Percentiles rank a stretch among this genome's conserved stretches.
phyloP scores from a whole-genome alignment of 2,329 filamentous ascomycete species.

The Colletotrichum sp. region DNA sequence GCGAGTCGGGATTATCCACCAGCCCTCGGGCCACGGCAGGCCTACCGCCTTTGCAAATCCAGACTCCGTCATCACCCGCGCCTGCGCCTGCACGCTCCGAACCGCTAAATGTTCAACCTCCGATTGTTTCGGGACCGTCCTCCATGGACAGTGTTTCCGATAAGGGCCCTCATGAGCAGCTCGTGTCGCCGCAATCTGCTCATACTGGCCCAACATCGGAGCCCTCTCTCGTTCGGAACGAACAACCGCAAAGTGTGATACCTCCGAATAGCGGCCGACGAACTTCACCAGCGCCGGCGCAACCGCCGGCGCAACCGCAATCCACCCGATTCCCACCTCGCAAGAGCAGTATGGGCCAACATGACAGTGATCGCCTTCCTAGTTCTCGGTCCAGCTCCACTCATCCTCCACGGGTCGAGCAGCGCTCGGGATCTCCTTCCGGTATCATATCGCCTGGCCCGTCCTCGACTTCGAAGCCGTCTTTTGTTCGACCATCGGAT shows the following conservation, averaged over 20 bases:
- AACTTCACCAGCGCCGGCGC: conserved; percentile 17
- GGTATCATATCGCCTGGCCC: conserved; percentile 36
- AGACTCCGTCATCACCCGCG: conserved; percentile 27
- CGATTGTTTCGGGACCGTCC: neutral
- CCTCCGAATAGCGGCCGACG: conserved; percentile 7
- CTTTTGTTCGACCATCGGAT: conserved; percentile 76
- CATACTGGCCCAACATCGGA: conserved; percentile 4
- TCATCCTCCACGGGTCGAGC: conserved; percentile 36
- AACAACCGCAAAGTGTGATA: neutral
- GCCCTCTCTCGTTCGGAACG: conserved; percentile 5
- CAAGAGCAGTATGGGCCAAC: conserved; percentile 65
- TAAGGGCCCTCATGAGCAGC: conserved; percentile 22
- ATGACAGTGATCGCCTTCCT: conserved; percentile 31
- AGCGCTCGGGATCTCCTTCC: conserved; percentile 45
- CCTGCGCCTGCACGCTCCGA: neutral
- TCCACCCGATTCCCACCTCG: conserved; percentile 59
- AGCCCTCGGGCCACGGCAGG: conserved; percentile 29
- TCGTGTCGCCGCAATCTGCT: conserved; percentile 24
- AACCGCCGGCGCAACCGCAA: conserved; percentile 25
- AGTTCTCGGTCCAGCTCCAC: conserved; percentile 34
- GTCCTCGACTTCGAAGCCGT: conserved; percentile 58
- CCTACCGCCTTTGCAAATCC: conserved; percentile 34
- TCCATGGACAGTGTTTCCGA: conserved; percentile 13
- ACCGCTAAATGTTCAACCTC: conserved; percentile 7
- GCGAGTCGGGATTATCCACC: conserved; percentile 20